Evolutionary conservation across 2,329 filamentous ascomycete species (phyloP).

Genomic region (Sporothrix dimorphospora): DNA sequence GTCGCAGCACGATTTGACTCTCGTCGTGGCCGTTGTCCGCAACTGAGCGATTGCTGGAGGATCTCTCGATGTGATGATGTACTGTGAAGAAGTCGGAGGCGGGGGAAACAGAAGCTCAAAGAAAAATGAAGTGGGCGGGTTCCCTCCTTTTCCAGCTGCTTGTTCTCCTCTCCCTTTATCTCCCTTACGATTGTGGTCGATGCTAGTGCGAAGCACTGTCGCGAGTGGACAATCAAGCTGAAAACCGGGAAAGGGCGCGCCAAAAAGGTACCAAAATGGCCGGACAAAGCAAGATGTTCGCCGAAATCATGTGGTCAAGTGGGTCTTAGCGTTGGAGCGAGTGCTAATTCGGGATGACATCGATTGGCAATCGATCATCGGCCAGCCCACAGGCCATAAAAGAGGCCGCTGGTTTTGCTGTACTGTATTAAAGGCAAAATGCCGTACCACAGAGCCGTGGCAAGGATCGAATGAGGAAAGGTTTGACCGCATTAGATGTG

Average conservation of each 20-base stretch:
- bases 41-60: not conserved
- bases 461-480: not conserved
- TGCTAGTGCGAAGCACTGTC: constrained; percentile 19
- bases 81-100: not conserved
- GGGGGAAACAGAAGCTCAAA: not conserved
- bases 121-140: not conserved
- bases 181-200: not conserved
- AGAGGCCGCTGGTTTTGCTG: not conserved
- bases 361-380: constrained; percentile 26
- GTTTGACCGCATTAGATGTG: not conserved
- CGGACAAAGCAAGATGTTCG: constrained; percentile 9
- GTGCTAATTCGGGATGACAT: constrained; percentile 31
- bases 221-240: constrained; percentile 7
- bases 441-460: not conserved
- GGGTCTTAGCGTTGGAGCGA: constrained; percentile 26
- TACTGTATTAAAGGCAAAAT: not conserved
- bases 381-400: not conserved
- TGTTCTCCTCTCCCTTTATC: not conserved
- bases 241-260: not conserved
- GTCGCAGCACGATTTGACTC: not conserved
- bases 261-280: not conserved
- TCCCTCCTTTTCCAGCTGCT: constrained; percentile 17
- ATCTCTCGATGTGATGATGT: not conserved
- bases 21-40: not conserved
- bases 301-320: constrained; percentile 20